Evolutionary conservation across 2,329 filamentous ascomycete genomes (phyloP).

Genomic region (Alternaria sp.): DNA sequence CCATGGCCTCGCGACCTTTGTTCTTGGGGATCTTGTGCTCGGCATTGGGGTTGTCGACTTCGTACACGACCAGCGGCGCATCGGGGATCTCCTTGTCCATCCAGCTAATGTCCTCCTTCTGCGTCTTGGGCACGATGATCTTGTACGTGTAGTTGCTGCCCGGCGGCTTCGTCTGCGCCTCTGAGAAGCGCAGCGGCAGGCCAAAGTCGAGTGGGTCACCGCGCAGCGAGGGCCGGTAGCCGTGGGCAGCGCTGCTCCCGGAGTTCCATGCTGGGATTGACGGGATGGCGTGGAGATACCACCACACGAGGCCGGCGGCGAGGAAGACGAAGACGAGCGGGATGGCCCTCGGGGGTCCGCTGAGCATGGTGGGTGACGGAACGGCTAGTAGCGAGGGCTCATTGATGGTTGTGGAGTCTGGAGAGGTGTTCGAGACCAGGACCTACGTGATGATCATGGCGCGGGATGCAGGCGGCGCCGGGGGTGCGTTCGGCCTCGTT

Average conservation of each 20-base stretch:
- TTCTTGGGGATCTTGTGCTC: conserved; percentile 61
- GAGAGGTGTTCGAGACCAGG: background rate
- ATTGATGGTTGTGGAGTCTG: conserved; percentile 2
- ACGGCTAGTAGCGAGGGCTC: background rate
- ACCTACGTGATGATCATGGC: conserved; percentile 1
- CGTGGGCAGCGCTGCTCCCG: conserved; percentile 8
- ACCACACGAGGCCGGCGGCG: conserved; percentile 37
- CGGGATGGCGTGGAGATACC: conserved; percentile 34
- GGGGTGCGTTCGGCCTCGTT: background rate
- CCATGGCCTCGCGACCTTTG: conserved; percentile 67
- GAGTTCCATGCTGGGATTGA: conserved; percentile 21
- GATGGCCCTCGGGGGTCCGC: conserved; percentile 42
- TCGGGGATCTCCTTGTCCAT: conserved; percentile 45
- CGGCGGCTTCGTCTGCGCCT: conserved; percentile 37
- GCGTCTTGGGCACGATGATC: conserved; percentile 46
- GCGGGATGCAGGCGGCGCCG: background rate
- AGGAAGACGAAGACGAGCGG: conserved; percentile 36
- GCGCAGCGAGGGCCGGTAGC: conserved; percentile 18
- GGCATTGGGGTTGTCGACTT: conserved; percentile 59
- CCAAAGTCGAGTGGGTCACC: conserved; percentile 45
- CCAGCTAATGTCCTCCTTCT: conserved; percentile 48
- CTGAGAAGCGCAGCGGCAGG: conserved; percentile 41
- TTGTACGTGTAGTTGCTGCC: conserved; percentile 46
- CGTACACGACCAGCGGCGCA: conserved; percentile 54
- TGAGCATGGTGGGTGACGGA: conserved; percentile 42